Base-by-base conservation (phyloP, 257 asterid genomes). In the Rhazya stricta region DNA sequence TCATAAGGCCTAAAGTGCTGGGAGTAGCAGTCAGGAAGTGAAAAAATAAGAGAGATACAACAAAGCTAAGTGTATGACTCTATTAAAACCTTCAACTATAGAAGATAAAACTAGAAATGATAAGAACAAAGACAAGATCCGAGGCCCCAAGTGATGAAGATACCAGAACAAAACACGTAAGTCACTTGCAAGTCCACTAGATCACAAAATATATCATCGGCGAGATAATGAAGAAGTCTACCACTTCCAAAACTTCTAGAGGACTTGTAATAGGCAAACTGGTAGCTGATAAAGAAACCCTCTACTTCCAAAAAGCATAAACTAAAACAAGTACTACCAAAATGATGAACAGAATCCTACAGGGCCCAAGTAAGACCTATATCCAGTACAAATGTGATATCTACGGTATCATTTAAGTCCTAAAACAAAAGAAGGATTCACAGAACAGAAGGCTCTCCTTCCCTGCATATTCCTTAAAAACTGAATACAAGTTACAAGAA, bases 331-430 rank as follows among this genome's bases (percentile, higher is more conserved):
- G 13, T 29, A 48, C 21, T 15, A 69, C 62, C 42, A 0, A 9
- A 36, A 36, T 30, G 6, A 67, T 12, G 39, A 18, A 36, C 4
- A 4, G 23, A 51, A 70, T 32, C 50, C 48, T 53, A 53, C 48
- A 50, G 23, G 30, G 11, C n/a, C 50, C 10, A 9, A 71, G 9
- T 53, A 53, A 6, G 18, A 53, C 67, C 53, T 19, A 32, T 13
- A 18, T 53, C 69, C 58, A 71, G 73, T 45, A 71, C 76, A 78
- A 83, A 72, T 68, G 45, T 53, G 54, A 37, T 58, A 18, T 45
- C 37, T 19, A 34, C 8, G 25, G 9, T 32, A 69, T 11, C 32
- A 46, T 51, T 32, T 29, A 51, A 50, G 57, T 18, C 10, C n/a
- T 39, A 43, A 68, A 12, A 15, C 3, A 32, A 41, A 4, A 29